phyloP scores from a whole-genome alignment of 2,329 filamentous ascomycete species.

The Diaporthe ilicicola region DNA sequence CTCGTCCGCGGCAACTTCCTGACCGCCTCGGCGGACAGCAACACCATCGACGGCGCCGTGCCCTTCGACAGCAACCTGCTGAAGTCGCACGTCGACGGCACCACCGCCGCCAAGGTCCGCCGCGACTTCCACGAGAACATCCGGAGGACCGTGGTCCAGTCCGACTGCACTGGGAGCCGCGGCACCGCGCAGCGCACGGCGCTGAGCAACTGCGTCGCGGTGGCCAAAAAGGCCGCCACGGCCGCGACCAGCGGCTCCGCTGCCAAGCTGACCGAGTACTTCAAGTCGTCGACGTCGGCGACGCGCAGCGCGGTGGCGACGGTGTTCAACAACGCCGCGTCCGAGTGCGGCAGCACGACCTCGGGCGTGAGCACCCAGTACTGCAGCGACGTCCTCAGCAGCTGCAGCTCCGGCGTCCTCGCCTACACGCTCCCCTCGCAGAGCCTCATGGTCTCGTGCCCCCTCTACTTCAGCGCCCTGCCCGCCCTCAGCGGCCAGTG shows the following conservation, averaged over 20 bases:
- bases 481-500: conserved; percentile 59
- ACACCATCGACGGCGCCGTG: conserved; percentile 62
- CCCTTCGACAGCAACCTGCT: conserved; percentile 68
- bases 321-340: conserved; percentile 59
- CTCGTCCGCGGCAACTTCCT: conserved; percentile 64
- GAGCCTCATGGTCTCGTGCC: conserved; percentile 69
- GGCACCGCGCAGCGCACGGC: conserved; percentile 56
- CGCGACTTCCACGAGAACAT: conserved; percentile 53
- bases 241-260: conserved; percentile 59
- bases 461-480: conserved; percentile 64
- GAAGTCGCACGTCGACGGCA: conserved; percentile 64
- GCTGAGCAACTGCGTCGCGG: conserved; percentile 60
- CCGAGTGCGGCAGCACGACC: conserved; percentile 61
- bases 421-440: conserved; percentile 67
- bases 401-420: conserved; percentile 60
- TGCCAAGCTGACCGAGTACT: conserved; percentile 66
- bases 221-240: conserved; percentile 61
- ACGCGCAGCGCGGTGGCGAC: conserved; percentile 59
- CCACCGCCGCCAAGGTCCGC: conserved; percentile 58
- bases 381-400: conserved; percentile 65
- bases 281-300: conserved; percentile 62
- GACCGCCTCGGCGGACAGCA: conserved; percentile 60
- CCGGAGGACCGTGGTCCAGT: conserved; percentile 55
- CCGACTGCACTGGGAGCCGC: conserved; percentile 61
- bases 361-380: conserved; percentile 61